Evolutionary conservation across 2,329 filamentous ascomycete species (phyloP), one percentile per base, ranked within the genome.

Genomic region (Raffaelea arxii): DNA sequence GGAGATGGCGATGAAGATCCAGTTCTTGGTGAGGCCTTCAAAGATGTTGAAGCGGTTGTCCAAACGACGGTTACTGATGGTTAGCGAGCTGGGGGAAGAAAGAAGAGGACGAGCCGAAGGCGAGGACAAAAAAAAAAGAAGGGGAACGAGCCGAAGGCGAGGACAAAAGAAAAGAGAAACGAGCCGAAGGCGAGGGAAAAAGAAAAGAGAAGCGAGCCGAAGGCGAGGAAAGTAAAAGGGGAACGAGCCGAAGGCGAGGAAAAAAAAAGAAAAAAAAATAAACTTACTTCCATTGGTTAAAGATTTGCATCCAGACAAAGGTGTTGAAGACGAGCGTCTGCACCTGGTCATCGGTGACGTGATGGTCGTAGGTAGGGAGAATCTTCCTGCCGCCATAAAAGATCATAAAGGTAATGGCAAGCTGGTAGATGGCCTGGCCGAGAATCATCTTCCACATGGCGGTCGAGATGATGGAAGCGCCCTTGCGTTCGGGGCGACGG

Each of bases 361-460:
- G 61, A 27, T 68, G 59, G 43, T 72, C 65, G 4, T 65, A 61
- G 0, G 59, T 55, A 25, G 68, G 67, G 36, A 59, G 58, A 10
- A 65, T 51, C n/a, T 51, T 43, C 32, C 50, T 53, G 12, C 56
- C 54, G 42, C 58, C 54, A 53, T 63, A 97, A 67, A 90, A 90
- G 22, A 96, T 74, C 51, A 91, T 72, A 54, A 96, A 84, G 0
- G 89, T 80, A 42, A 80, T 76, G 21, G 82, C 78, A 4, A 97
- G 78, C 63, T 97, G 90, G 64, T 92, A 97, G 48, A 95, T 73
- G 2, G 89, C 80, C 63, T 97, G 89, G 3, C 90, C 91, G 39
- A 95, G 75, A 51, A 97, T 96, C 91, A 97, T 97, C 73, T 97
- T 97, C 91, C 91, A 94, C 91, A 97, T 97, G 18, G 84, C 90